A percentile compares a stretch with the other conserved stretches of the same genome.
Evolutionary conservation across 805 yeast genomes (phyloP).

Genomic region (Debaryomyces hansenii): DNA sequence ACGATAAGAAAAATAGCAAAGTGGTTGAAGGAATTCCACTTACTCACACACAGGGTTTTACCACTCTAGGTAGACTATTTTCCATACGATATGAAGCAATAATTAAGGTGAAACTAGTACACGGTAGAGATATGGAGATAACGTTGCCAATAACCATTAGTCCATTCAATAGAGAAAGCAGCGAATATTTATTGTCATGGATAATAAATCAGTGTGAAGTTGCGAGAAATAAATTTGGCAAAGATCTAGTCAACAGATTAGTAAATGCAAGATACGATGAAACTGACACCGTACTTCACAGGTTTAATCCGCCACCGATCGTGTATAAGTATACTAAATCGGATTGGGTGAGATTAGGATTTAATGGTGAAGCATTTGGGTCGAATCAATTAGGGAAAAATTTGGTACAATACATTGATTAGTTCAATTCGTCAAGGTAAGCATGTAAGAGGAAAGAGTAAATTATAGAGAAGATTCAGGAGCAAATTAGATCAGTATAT

Average conservation of each 20-base stretch:
- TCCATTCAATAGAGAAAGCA: slow-evolving; percentile 49
- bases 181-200: slow-evolving; percentile 52
- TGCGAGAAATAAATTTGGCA: slow-evolving; percentile 40
- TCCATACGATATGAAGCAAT: slow-evolving; percentile 52
- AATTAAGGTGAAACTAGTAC: slow-evolving; percentile 48
- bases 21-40: slow-evolving; percentile 40
- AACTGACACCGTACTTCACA: slow-evolving; percentile 17
- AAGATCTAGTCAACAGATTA: slow-evolving; percentile 20
- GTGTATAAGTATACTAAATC: slow-evolving; percentile 27
- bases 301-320: slow-evolving; percentile 25
- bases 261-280: slow-evolving; percentile 20
- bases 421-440: background rate
- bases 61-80: slow-evolving; percentile 51
- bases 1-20: slow-evolving; percentile 21
- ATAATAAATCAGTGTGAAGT: slow-evolving; percentile 52
- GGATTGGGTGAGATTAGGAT: slow-evolving; percentile 44
- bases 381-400: slow-evolving; percentile 12
- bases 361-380: slow-evolving; percentile 33
- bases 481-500: background rate
- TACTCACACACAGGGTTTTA: slow-evolving; percentile 50
- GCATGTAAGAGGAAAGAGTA: background rate
- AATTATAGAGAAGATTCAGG: background rate
- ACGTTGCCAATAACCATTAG: slow-evolving; percentile 54
- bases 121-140: slow-evolving; percentile 50
- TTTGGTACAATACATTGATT: slow-evolving; percentile 27